phyloP scores from a whole-genome alignment of 2,329 filamentous ascomycete genomes.

The Xylaria sp. region DNA sequence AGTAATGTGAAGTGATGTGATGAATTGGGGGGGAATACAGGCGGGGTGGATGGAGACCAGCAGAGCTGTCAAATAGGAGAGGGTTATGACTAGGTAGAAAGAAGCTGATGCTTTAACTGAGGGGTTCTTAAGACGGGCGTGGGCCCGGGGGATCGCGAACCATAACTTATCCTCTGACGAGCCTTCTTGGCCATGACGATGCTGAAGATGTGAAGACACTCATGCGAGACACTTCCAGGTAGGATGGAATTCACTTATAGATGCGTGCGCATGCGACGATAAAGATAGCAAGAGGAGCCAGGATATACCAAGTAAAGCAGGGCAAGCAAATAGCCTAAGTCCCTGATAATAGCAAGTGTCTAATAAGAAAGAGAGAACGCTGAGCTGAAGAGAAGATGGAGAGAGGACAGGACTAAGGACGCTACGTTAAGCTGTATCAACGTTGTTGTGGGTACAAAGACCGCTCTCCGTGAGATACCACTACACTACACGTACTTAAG shows the following conservation, averaged over 20 bases:
- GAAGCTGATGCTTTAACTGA: conserved; percentile 24
- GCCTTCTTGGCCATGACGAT: conserved; percentile 70
- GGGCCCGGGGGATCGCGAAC: conserved; percentile 54
- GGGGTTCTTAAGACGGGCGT: conserved; percentile 4
- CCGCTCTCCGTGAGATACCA: background rate
- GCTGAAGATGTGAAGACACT: conserved; percentile 32
- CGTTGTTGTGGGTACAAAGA: conserved; percentile 7
- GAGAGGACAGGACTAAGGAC: background rate
- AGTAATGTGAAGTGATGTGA: background rate
- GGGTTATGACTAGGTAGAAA: conserved; percentile 20
- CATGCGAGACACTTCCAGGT: conserved; percentile 35
- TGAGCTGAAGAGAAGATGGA: conserved; percentile 1
- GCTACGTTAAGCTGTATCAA: conserved; percentile 8
- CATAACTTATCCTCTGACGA: conserved; percentile 74
- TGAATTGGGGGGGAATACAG: conserved; percentile 28
- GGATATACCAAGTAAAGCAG: conserved; percentile 7
- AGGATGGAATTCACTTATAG: conserved; percentile 16
- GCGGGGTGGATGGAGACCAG: conserved; percentile 44
- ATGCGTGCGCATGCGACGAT: conserved; percentile 15
- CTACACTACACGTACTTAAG: no score
- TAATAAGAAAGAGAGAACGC: background rate
- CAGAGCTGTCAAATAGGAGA: conserved; percentile 27
- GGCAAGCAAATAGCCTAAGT: background rate
- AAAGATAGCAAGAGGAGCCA: background rate
- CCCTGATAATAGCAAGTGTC: conserved; percentile 19